Percentiles rank a stretch among this genome's conserved stretches.
These are phyloP conservation scores for Przewalskia tangutica DNA, from an alignment of 257 asterid species.

Conservation along the genomic window DNA sequence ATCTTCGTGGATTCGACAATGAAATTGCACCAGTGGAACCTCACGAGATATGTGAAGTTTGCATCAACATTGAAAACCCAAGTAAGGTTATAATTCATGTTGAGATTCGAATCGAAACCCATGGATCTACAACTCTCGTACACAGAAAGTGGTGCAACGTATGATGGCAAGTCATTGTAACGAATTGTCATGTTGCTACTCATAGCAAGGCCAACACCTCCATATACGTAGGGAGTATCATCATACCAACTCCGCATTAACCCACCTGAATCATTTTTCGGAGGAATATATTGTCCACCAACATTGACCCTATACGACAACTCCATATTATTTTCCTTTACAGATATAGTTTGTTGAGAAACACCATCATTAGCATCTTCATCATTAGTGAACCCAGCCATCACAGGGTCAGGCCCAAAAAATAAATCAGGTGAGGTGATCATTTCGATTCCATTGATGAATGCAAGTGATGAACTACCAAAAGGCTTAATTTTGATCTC, in stretches of 20 bases:
- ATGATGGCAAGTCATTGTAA: conserved; percentile 34
- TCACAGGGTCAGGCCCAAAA: conserved; percentile 25
- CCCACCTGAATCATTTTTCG: conserved; percentile 54
- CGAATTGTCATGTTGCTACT: conserved; percentile 16
- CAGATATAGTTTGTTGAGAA: conserved; percentile 20
- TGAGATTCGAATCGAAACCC: conserved; percentile 45
- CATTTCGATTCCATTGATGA: conserved; percentile 74
- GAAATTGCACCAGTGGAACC: conserved; percentile 91
- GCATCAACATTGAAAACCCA: conserved; percentile 74
- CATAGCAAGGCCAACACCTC: conserved; percentile 25
- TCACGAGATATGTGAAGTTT: conserved; percentile 52
- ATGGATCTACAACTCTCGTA: conserved; percentile 45
- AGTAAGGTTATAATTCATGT: conserved; percentile 42
- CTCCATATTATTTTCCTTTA: conserved; percentile 36
- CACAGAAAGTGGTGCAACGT: conserved; percentile 58
- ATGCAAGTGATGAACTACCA: conserved; percentile 43
- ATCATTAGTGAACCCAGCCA: conserved; percentile 17
- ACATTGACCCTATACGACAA: conserved; percentile 65
- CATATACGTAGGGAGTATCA: conserved; percentile 49
- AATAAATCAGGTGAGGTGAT: conserved; percentile 43
- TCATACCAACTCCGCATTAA: conserved; percentile 87
- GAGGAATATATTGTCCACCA: conserved; percentile 58
- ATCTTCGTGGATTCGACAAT: conserved; percentile 26
- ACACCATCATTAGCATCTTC: neutral
- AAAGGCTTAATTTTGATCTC: conserved; percentile 51